phyloP scores from a whole-genome alignment of 805 yeast genomes.

The Metschnikowia lunata region DNA sequence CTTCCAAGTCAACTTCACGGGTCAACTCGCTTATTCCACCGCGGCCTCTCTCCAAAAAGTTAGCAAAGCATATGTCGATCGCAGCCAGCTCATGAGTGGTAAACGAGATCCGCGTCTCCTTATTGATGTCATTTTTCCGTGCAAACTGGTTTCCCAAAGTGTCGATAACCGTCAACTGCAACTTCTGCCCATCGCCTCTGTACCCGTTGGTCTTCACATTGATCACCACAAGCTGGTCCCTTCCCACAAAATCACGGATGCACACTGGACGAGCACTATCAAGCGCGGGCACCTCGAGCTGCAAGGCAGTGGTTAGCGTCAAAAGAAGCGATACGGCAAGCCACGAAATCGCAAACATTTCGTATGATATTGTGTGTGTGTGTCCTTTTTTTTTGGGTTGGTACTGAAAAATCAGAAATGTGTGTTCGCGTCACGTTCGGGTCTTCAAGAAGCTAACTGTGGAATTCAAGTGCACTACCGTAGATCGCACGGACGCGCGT shows the following conservation, averaged over 20 bases:
- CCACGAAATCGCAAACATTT: slow-evolving; percentile 12
- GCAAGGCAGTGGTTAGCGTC: slow-evolving; percentile 37
- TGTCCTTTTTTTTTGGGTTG: no score
- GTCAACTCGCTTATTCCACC: slow-evolving; percentile 30
- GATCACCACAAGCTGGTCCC: slow-evolving; percentile 84
- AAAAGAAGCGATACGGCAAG: slow-evolving; percentile 17
- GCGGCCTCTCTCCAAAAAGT: slow-evolving; percentile 35
- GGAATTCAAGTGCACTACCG: no score
- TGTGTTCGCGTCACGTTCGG: no score
- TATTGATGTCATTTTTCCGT: slow-evolving; percentile 73
- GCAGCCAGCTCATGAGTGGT: slow-evolving; percentile 79
- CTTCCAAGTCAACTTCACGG: slow-evolving; percentile 82
- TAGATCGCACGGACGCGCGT: no score
- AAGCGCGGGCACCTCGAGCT: slow-evolving; percentile 50
- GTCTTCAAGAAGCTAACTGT: no score
- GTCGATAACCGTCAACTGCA: slow-evolving; percentile 67
- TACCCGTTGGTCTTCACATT: slow-evolving; percentile 70
- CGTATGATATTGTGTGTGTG: not conserved
- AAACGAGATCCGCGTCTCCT: slow-evolving; percentile 71
- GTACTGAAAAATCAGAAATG: no score
- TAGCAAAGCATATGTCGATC: slow-evolving; percentile 88
- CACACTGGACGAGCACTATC: slow-evolving; percentile 61
- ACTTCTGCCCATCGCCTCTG: slow-evolving; percentile 81
- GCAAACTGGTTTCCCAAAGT: slow-evolving; percentile 76
- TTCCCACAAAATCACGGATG: slow-evolving; percentile 84